phyloP scores from a whole-genome alignment of 2,329 filamentous ascomycete species.

The Aspergillus novofumigatus region DNA sequence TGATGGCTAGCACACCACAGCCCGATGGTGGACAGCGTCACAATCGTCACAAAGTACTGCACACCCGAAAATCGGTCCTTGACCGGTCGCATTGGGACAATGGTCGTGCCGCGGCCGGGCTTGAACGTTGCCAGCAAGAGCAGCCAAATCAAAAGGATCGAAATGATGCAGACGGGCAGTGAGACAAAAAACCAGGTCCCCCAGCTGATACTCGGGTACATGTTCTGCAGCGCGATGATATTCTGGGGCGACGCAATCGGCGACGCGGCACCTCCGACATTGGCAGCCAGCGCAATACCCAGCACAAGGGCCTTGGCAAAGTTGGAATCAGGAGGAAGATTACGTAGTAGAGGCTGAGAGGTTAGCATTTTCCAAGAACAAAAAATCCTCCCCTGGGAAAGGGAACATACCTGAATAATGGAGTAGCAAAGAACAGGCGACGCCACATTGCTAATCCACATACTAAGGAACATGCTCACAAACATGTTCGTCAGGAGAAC shows the following conservation, averaged over 20 bases:
- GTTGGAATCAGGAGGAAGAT: slow-evolving; percentile 79
- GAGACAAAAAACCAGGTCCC: slow-evolving; percentile 95
- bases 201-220: slow-evolving; percentile 89
- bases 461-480: slow-evolving; percentile 93
- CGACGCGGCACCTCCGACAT: slow-evolving; percentile 93
- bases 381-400: background rate
- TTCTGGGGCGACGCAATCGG: slow-evolving; percentile 98
- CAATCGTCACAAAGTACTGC: slow-evolving; percentile 86
- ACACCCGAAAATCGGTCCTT: slow-evolving; percentile 83
- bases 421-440: slow-evolving; percentile 96
- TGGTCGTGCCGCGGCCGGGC: slow-evolving; percentile 77
- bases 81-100: slow-evolving; percentile 85
- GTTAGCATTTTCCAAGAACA: background rate
- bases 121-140: slow-evolving; percentile 81
- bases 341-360: slow-evolving; percentile 79
- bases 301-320: slow-evolving; percentile 96
- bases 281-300: slow-evolving; percentile 89
- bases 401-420: slow-evolving; percentile 75
- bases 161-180: slow-evolving; percentile 86
- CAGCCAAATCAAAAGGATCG: slow-evolving; percentile 82
- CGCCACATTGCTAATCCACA: slow-evolving; percentile 98
- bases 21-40: slow-evolving; percentile 78
- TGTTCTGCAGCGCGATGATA: slow-evolving; percentile 92
- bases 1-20: slow-evolving; percentile 93
- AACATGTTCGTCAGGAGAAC: slow-evolving; percentile 98